These are phyloP conservation scores for Arctostaphylos glauca DNA, from an alignment of 148 eudicot genomes.

Conservation along the genomic window DNA sequence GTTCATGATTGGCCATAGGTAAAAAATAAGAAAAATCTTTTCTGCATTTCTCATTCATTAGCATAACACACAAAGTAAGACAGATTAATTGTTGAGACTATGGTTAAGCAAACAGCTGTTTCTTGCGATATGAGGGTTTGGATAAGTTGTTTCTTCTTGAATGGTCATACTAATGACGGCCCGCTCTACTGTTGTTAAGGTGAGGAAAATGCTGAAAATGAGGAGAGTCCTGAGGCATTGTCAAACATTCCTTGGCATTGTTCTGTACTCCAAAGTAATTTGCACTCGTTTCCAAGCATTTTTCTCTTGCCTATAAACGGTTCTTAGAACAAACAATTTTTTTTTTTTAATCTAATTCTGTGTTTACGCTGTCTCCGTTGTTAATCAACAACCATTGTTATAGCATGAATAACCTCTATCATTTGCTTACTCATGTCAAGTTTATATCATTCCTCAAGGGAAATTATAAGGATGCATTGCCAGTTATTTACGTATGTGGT, in stretches of 20 bases:
- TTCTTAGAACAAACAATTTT: not conserved
- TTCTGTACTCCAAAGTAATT: not conserved
- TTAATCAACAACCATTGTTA: no score
- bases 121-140: not conserved
- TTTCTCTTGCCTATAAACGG: not conserved
- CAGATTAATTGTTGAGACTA: not conserved
- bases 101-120: not conserved
- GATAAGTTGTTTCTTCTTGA: not conserved
- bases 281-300: not conserved
- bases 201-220: not conserved
- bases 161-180: not conserved
- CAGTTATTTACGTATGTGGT: not conserved
- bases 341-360: no score
- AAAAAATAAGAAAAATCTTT: slow-evolving; percentile 2
- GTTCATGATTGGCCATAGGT: slow-evolving; percentile 97
- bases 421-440: no score
- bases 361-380: no score
- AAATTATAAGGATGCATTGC: not conserved
- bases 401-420: no score
- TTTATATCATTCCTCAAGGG: not conserved
- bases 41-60: not conserved
- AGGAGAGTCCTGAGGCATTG: not conserved
- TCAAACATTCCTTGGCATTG: not conserved
- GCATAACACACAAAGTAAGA: not conserved
- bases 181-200: not conserved